Base-by-base conservation (phyloP, 345 rosid genomes). In the Hypericum perforatum region DNA sequence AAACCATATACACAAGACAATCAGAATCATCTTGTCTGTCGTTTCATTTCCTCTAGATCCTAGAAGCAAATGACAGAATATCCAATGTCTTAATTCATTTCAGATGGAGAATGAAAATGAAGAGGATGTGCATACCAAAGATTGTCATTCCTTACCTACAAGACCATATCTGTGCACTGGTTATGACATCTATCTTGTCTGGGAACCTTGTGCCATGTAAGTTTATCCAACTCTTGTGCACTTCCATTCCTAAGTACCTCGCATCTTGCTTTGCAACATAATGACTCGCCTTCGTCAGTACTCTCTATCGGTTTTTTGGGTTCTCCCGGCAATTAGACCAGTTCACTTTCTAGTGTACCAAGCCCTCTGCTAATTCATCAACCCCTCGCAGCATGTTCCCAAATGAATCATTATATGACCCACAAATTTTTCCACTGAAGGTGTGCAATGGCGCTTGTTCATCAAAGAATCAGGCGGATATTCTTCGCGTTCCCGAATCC, bases 381-480 rank as follows among this genome's bases (percentile, higher is more conserved):
- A 22, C 32, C 32, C 2, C 32, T 22, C 32, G 32, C 4, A 22
- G 32, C 4, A 9, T n/a, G 6, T 45, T 57, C 37, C 43, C 15
- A 12, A 32, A 8, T 13, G 11, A 32, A 29, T 16, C 12, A 50
- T 67, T 11, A 47, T 53, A 50, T 67, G 47, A 56, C 53, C 5
- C 9, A 48, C n/a, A 1, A 48, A 55, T 51, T 58, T 58, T 38
- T 50, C 44, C 42, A 3, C 60, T 46, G 53, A 60, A 75, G 83
- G 96, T 85, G 98, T 64, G 96, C 98, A 10, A 91, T 87, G 98
- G 96, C 95, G 10, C 85, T 87, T 32, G 85, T 87, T 55, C 96
- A 84, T 71, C 89, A 89, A 56, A 73, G 89, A 72, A 52, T 89
- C 37, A 79, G 80, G 61, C 92, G 94, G 0, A 84, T 82, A 53